These are phyloP conservation scores for Stenogyne calaminthoides DNA, from an alignment of 305 asterid genomes.

Conservation along the genomic window DNA sequence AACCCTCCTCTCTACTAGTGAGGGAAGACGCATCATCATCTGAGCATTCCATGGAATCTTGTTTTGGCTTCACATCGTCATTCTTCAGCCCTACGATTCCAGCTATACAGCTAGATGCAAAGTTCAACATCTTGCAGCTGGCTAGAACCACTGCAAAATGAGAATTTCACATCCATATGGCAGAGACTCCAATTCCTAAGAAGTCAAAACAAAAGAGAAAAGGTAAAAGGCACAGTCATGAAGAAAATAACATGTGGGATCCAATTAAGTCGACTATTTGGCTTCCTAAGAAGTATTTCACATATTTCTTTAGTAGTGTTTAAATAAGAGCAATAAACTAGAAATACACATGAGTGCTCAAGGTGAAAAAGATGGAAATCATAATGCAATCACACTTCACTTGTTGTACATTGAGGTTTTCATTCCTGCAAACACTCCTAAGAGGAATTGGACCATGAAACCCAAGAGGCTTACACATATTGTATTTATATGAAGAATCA, in stretches of 20 bases:
- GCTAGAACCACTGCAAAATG: slow-evolving; percentile 20
- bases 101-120: slow-evolving; percentile 67
- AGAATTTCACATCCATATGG: slow-evolving; percentile 27
- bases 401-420: not conserved
- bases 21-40: slow-evolving; percentile 73
- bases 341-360: not conserved
- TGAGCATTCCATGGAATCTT: slow-evolving; percentile 55
- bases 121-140: slow-evolving; percentile 63
- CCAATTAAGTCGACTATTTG: not conserved
- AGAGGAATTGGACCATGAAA: not conserved
- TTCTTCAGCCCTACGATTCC: slow-evolving; percentile 57
- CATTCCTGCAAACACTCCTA: not conserved
- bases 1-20: slow-evolving; percentile 68
- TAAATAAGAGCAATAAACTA: not conserved
- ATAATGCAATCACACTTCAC: slow-evolving; percentile 14
- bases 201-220: slow-evolving; percentile 11
- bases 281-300: not conserved
- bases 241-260: not conserved
- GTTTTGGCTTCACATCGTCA: slow-evolving; percentile 41
- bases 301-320: slow-evolving; percentile 1
- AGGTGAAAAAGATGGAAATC: not conserved
- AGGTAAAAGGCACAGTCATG: not conserved
- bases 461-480: not conserved
- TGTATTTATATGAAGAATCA: not conserved
- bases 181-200: slow-evolving; percentile 24